These are phyloP conservation scores for Bombardia bombarda DNA, from an alignment of 495 filamentous ascomycete species.

Conservation along the genomic window DNA sequence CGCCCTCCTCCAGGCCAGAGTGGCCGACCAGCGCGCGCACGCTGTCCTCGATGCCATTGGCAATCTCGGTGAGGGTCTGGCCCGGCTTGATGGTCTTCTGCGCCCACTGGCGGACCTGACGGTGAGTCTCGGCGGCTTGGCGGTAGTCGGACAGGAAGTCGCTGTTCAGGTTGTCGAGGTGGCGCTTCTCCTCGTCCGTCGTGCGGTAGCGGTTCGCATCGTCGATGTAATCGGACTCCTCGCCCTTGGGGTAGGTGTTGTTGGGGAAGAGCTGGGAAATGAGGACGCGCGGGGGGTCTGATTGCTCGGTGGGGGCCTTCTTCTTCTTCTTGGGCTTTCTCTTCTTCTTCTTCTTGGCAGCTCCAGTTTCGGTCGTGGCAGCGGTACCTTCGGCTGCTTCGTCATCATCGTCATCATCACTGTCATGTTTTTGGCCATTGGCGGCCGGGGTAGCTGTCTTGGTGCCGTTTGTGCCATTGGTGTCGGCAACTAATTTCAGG, in stretches of 20 bases:
- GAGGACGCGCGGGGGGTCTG: constrained; percentile 66
- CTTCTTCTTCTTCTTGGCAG: constrained; percentile 61
- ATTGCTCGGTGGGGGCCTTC: constrained; percentile 66
- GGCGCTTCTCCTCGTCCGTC: constrained; percentile 80
- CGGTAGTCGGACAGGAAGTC: constrained; percentile 84
- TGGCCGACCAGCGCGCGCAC: constrained; percentile 75
- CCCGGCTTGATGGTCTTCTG: constrained; percentile 78
- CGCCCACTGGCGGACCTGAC: constrained; percentile 78
- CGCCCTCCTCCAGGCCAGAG: constrained; percentile 69
- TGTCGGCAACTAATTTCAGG: constrained; percentile 39
- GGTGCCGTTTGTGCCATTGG: constrained; percentile 37
- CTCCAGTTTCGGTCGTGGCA: constrained; percentile 29
- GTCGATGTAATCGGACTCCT: constrained; percentile 68
- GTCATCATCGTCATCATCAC: constrained; percentile 47
- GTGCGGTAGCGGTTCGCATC: constrained; percentile 78
- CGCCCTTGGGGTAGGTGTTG: constrained; percentile 66
- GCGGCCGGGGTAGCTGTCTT: constrained; percentile 36
- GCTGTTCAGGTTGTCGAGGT: constrained; percentile 73
- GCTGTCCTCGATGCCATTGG: constrained; percentile 77
- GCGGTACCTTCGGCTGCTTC: constrained; percentile 46
- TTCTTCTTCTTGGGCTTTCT: constrained; percentile 82
- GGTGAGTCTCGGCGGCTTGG: constrained; percentile 78
- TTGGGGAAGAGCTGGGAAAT: constrained; percentile 70
- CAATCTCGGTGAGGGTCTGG: constrained; percentile 70
- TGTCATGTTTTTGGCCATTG: constrained; percentile 12